A percentile compares a stretch with the other conserved stretches of the same genome.
phyloP scores from a whole-genome alignment of 75 land plant species.

The Selaginella tamariscina region DNA sequence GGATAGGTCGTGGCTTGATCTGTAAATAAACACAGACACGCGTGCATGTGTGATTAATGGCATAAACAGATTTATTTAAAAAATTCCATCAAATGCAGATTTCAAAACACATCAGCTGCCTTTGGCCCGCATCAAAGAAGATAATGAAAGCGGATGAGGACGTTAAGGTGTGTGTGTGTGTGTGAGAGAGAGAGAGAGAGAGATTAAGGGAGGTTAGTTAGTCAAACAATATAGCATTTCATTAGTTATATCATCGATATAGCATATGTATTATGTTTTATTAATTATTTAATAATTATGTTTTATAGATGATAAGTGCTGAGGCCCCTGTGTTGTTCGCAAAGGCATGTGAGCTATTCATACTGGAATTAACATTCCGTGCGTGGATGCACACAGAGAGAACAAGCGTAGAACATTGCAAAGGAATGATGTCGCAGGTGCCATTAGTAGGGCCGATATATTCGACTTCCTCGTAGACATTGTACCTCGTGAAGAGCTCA shows the following conservation, averaged over 20 bases:
- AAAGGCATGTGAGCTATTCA: conserved; percentile 60
- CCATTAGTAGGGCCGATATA: conserved; percentile 26
- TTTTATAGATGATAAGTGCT: conserved; percentile 48
- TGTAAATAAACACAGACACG: no score
- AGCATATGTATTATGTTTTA: neutral
- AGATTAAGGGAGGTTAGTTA: neutral
- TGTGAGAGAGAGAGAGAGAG: neutral
- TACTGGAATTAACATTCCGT: conserved; percentile 49
- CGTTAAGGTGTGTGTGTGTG: conserved; percentile 37
- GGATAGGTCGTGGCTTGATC: no score
- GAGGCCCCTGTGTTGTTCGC: conserved; percentile 46
- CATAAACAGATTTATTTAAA: no score
- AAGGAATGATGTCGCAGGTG: conserved; percentile 41
- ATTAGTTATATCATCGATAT: neutral
- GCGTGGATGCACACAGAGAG: conserved; percentile 58
- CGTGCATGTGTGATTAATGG: no score
- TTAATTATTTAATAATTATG: neutral
- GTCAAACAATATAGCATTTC: neutral
- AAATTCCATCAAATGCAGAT: no score
- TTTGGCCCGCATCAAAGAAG: conserved; percentile 44
- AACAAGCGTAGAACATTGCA: conserved; percentile 43
- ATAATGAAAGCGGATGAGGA: conserved; percentile 52
- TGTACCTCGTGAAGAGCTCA: conserved; percentile 67
- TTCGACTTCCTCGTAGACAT: conserved; percentile 36
- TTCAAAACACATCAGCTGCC: conserved; percentile 46